Percentiles rank a stretch among this genome's conserved stretches.
These are phyloP conservation scores for Dispira simplex DNA, from an alignment of 192 early-diverging fungal genomes.

Conservation along the genomic window DNA sequence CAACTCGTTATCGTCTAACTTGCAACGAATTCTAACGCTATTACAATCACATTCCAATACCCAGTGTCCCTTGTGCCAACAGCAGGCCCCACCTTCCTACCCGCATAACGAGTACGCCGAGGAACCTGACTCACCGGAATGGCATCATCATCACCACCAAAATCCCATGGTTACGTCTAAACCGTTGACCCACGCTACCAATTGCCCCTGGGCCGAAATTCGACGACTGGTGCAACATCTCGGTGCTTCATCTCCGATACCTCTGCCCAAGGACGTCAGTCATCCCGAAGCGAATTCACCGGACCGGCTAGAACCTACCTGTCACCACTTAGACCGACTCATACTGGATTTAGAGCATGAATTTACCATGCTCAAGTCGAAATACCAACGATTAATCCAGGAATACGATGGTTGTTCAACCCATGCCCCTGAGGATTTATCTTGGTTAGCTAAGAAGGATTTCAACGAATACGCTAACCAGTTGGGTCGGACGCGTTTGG, in stretches of 20 bases:
- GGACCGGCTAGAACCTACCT: neutral
- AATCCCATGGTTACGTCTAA: neutral
- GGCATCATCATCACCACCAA: neutral
- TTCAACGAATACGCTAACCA: neutral
- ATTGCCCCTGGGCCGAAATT: conserved; percentile 7
- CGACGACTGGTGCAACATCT: neutral
- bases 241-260: neutral
- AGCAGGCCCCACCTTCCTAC: neutral
- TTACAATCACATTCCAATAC: neutral
- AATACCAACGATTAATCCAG: neutral
- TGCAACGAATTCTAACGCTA: neutral
- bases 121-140: neutral
- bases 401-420: neutral
- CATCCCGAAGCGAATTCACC: neutral
- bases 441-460: neutral
- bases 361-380: neutral
- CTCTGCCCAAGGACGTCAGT: neutral
- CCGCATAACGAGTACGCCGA: neutral
- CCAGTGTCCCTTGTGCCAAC: neutral
- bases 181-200: neutral
- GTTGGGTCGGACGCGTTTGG: neutral
- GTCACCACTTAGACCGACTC: conserved; percentile 6
- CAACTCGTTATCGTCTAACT: neutral
- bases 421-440: neutral
- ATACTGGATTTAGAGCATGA: conserved; percentile 3